These are phyloP conservation scores for Tulasnella sp. DNA, from an alignment of 768 basidiomycete genomes.

Conservation along the genomic window DNA sequence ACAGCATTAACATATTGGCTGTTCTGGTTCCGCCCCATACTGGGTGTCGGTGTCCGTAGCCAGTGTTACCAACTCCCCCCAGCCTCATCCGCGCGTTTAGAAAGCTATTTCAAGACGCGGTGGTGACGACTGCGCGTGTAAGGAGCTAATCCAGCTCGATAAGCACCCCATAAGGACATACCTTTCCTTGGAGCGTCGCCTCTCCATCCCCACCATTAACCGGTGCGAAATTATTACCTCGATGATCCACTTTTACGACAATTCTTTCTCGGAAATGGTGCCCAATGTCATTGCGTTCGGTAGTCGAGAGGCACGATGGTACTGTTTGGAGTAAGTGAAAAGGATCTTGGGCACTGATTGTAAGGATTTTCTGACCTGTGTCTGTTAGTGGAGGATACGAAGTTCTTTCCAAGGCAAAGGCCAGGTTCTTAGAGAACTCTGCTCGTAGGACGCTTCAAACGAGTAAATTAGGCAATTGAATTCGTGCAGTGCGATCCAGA, in stretches of 20 bases:
- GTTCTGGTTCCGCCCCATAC: too few species aligned
- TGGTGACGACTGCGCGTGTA: neutral
- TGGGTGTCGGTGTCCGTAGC: too few species aligned
- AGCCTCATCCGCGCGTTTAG: too few species aligned
- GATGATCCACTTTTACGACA: neutral
- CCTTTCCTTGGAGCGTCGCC: neutral
- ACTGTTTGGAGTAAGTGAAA: neutral
- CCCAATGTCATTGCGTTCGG: neutral
- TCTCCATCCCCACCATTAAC: constrained; percentile 1
- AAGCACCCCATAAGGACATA: neutral
- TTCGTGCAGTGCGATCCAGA: neutral
- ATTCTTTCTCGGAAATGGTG: constrained; percentile 24
- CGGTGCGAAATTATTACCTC: constrained; percentile 16
- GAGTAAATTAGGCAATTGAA: neutral
- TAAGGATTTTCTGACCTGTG: neutral
- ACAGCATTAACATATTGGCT: too few species aligned
- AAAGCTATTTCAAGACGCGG: too few species aligned
- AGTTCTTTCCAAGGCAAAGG: neutral
- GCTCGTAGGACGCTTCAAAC: neutral
- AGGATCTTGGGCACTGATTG: neutral
- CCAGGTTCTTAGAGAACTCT: neutral
- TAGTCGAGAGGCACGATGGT: neutral
- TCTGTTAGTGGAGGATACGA: neutral
- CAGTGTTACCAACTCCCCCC: too few species aligned
- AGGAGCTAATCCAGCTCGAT: constrained; percentile 22